Percentiles rank a stretch among this genome's conserved stretches.
Evolutionary conservation across 306 rosid genomes (phyloP).

Genomic region (Nissolia schottii): DNA sequence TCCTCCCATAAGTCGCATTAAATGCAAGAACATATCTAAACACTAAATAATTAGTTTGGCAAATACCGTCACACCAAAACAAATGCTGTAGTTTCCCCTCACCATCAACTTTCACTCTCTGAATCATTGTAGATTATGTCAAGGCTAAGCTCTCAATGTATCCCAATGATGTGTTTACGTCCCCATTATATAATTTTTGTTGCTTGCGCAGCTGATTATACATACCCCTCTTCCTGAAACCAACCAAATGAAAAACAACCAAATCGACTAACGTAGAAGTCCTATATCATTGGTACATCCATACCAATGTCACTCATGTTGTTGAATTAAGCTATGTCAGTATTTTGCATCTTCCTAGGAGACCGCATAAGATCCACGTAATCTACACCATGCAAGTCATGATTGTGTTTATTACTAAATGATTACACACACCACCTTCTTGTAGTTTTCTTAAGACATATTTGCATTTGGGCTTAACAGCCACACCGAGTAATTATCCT

Average conservation of each 20-base stretch:
- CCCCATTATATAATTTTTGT: too few species aligned
- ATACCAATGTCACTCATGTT: not conserved
- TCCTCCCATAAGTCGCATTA: not conserved
- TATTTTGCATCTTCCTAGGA: not conserved
- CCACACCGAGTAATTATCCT: not conserved
- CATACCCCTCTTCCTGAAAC: too few species aligned
- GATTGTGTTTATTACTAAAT: not conserved
- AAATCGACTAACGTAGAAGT: not conserved
- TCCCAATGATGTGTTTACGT: too few species aligned
- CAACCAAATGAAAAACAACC: not conserved
- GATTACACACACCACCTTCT: not conserved
- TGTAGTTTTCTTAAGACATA: too few species aligned
- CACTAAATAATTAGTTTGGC: not conserved
- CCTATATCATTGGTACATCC: not conserved
- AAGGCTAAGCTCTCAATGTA: too few species aligned
- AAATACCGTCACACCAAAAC: not conserved
- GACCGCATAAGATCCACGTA: not conserved
- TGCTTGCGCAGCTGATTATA: too few species aligned
- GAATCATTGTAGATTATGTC: too few species aligned
- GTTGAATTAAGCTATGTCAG: not conserved
- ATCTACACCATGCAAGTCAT: not conserved
- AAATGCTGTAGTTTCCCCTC: not conserved
- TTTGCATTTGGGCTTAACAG: not conserved
- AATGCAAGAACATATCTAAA: not conserved
- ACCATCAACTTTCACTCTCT: too few species aligned